phyloP scores from a whole-genome alignment of 768 basidiomycete genomes.

The Lactifluus subvellereus region DNA sequence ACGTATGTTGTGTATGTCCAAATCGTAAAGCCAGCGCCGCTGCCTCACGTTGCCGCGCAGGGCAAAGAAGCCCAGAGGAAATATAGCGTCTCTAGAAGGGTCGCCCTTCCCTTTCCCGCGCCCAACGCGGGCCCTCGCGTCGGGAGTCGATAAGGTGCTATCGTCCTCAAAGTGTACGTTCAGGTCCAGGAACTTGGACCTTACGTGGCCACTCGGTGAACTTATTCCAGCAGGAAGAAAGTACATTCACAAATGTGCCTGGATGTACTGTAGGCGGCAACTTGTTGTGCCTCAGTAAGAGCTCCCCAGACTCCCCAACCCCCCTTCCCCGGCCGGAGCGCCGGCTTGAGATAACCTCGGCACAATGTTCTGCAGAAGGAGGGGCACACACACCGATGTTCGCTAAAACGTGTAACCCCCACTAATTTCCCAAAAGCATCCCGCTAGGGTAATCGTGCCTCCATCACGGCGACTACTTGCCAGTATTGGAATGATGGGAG shows the following conservation, averaged over 20 bases:
- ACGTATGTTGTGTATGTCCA: no score
- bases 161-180: not conserved
- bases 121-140: not conserved
- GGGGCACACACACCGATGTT: conserved; percentile 1
- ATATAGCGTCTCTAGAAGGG: not conserved
- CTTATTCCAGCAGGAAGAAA: not conserved
- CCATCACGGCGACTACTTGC: conserved; percentile 15
- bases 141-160: not conserved
- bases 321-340: conserved; percentile 8
- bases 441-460: conserved; percentile 12
- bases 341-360: conserved; percentile 1
- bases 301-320: not conserved
- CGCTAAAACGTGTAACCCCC: conserved; percentile 8
- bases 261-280: not conserved
- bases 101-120: not conserved
- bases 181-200: not conserved
- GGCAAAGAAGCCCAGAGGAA: no score
- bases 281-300: not conserved
- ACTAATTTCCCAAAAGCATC: conserved; percentile 7
- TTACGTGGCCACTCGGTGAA: not conserved
- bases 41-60: no score
- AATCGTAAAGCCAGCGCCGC: no score
- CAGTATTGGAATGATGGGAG: conserved; percentile 8
- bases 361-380: not conserved
- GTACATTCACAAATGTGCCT: not conserved